Percentiles rank a stretch among this genome's conserved stretches.
These are phyloP conservation scores for Imleria badia DNA, from an alignment of 768 basidiomycete genomes.

Conservation along the genomic window DNA sequence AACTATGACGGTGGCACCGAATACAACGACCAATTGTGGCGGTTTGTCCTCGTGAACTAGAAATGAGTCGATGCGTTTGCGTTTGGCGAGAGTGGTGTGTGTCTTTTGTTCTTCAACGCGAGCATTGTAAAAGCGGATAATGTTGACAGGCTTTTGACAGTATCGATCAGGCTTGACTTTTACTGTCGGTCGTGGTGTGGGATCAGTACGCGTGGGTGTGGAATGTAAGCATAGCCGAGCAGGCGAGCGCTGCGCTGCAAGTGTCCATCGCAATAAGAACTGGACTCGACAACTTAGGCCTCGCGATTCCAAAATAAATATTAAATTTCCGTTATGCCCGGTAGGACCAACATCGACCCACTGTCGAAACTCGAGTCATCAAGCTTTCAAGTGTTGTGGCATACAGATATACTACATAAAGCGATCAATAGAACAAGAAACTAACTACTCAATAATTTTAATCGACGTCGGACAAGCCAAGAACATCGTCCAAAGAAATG, in stretches of 20 bases:
- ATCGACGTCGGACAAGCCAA: neutral
- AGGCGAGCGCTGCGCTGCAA: too few relatives aligned
- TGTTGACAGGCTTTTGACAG: neutral
- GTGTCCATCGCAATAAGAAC: too few relatives aligned
- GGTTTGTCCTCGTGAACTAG: neutral
- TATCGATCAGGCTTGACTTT: neutral
- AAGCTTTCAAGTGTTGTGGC: neutral
- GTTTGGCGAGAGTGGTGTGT: neutral
- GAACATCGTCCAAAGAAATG: constrained; percentile 3
- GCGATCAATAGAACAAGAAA: constrained; percentile 3
- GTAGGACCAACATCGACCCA: too few relatives aligned
- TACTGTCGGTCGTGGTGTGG: too few relatives aligned
- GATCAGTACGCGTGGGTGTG: too few relatives aligned
- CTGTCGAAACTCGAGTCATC: neutral
- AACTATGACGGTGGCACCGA: neutral
- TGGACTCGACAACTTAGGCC: too few relatives aligned
- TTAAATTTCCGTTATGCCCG: too few relatives aligned
- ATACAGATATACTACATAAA: constrained; percentile 20
- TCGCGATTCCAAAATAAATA: too few relatives aligned
- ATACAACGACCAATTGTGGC: constrained; percentile 1
- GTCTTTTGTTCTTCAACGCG: neutral
- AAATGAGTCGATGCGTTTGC: neutral
- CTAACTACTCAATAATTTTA: constrained; percentile 21
- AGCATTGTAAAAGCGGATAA: neutral
- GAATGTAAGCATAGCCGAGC: too few relatives aligned